Evolutionary conservation across 345 rosid genomes (phyloP).

Genomic region (Xanthoceras sorbifolium): DNA sequence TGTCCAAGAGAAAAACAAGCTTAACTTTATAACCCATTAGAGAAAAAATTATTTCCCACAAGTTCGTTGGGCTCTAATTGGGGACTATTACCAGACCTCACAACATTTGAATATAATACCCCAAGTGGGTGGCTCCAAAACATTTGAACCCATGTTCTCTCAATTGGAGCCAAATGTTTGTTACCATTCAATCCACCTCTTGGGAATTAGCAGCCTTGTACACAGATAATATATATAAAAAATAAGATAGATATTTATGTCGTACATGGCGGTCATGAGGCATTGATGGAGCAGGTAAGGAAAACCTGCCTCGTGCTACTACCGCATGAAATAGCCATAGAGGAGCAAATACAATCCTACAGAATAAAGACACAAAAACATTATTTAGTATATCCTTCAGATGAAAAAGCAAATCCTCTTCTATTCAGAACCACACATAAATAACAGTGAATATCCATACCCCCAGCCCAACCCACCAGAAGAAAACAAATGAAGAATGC

Average conservation of each 20-base stretch:
- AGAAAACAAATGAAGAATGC: background rate
- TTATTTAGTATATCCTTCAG: background rate
- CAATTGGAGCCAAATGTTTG: background rate
- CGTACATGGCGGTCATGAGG: slow-evolving; percentile 84
- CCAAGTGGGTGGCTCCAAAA: background rate
- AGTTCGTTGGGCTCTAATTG: background rate
- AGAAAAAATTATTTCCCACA: slow-evolving; percentile 2
- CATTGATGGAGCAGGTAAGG: slow-evolving; percentile 86
- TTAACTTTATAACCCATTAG: background rate
- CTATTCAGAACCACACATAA: background rate
- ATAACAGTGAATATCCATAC: background rate
- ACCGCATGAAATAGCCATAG: slow-evolving; percentile 84
- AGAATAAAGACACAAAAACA: slow-evolving; percentile 17
- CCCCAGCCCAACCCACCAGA: background rate
- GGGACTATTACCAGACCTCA: background rate
- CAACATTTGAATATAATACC: background rate
- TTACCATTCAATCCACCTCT: background rate
- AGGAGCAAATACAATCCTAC: slow-evolving; percentile 78
- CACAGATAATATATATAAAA: background rate
- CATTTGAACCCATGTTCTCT: background rate
- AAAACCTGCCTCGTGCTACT: slow-evolving; percentile 85
- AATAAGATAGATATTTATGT: slow-evolving; percentile 13
- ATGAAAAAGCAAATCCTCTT: background rate
- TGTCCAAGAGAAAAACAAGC: slow-evolving; percentile 42
- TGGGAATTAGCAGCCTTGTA: background rate